Evolutionary conservation across 2,329 filamentous ascomycete genomes (phyloP).

Genomic region (Fusarium coicis): DNA sequence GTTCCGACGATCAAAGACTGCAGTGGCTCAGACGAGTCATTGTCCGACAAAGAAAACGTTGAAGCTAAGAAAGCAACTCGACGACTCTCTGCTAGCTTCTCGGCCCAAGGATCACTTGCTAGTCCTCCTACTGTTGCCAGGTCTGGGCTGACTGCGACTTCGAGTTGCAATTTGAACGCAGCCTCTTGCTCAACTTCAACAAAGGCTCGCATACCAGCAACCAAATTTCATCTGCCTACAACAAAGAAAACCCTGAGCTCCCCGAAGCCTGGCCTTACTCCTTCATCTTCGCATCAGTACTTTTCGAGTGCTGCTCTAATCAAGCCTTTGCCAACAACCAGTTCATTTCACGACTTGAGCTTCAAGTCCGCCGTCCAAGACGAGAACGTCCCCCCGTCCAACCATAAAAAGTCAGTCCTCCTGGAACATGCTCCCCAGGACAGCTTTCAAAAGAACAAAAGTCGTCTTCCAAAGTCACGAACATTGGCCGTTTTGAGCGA

Average conservation of each 20-base stretch:
- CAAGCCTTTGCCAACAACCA: slow-evolving; percentile 30
- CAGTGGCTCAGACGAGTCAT: slow-evolving; percentile 34
- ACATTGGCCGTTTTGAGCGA: slow-evolving; percentile 59
- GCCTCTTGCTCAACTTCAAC: neutral
- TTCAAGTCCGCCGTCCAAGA: slow-evolving; percentile 30
- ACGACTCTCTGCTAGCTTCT: slow-evolving; percentile 48
- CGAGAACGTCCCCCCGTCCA: slow-evolving; percentile 44
- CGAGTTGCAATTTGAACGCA: neutral
- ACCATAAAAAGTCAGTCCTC: neutral
- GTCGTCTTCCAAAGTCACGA: slow-evolving; percentile 56
- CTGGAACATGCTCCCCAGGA: neutral
- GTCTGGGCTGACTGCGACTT: slow-evolving; percentile 41
- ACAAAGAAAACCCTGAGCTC: neutral
- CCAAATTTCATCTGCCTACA: neutral
- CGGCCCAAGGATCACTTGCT: slow-evolving; percentile 36
- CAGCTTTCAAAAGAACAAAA: slow-evolving; percentile 15
- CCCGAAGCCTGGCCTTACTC: slow-evolving; percentile 44
- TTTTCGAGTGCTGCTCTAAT: neutral
- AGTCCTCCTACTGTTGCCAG: slow-evolving; percentile 47
- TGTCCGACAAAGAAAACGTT: slow-evolving; percentile 1
- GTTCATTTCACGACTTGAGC: slow-evolving; percentile 16
- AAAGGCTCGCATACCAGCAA: neutral
- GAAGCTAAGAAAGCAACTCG: slow-evolving; percentile 33
- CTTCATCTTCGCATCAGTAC: slow-evolving; percentile 33
- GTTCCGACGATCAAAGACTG: slow-evolving; percentile 52